phyloP scores from a whole-genome alignment of 1,284 basidiomycete genomes.

The Ustilago hordei region DNA sequence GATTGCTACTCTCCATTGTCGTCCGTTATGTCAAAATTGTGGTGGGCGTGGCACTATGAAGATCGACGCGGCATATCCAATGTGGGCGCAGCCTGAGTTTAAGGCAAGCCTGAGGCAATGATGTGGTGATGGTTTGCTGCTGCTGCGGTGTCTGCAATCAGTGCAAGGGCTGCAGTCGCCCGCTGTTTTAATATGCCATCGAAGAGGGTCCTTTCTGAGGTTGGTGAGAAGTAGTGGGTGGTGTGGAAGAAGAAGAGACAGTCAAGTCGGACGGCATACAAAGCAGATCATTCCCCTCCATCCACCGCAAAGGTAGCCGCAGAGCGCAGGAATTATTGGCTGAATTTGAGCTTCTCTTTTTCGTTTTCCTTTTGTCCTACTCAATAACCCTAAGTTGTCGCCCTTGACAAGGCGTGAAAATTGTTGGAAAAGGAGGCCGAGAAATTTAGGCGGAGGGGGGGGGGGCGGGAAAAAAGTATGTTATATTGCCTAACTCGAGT shows the following conservation, averaged over 20 bases:
- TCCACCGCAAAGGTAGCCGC: neutral
- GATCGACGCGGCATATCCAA: neutral
- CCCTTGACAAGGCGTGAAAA: too few species aligned
- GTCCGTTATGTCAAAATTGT: neutral
- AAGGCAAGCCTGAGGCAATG: too few species aligned
- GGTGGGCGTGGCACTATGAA: neutral
- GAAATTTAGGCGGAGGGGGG: too few species aligned
- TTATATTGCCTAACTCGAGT: too few species aligned
- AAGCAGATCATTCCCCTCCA: too few species aligned
- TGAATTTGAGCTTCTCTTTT: neutral
- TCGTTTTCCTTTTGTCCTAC: neutral
- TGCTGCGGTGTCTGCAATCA: neutral
- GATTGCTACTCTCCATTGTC: neutral
- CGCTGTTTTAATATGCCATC: neutral
- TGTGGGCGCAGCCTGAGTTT: too few species aligned
- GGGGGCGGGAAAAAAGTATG: too few species aligned
- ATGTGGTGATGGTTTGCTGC: too few species aligned
- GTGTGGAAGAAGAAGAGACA: too few species aligned
- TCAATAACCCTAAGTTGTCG: neutral
- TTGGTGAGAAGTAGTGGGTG: too few species aligned
- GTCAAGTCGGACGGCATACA: too few species aligned
- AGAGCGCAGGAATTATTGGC: neutral
- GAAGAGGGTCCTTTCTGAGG: neutral
- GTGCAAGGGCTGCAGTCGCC: slow-evolving; percentile 1
- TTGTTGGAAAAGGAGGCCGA: too few species aligned